Evolutionary conservation across 176 grass and related monocot genomes (phyloP).

Genomic region (Oryza coarctata): DNA sequence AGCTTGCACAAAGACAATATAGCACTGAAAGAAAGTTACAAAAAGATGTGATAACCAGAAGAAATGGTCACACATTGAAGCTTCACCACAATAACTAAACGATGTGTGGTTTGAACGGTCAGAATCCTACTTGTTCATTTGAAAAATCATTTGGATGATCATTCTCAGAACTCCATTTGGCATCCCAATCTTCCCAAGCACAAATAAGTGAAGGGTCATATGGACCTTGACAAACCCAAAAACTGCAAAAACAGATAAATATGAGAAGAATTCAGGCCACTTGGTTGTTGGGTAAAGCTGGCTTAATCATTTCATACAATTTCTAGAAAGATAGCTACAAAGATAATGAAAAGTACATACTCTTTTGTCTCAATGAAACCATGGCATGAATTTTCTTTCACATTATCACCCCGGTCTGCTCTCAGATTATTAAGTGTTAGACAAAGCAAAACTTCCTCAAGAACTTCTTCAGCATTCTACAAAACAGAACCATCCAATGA

Average conservation of each 20-base stretch:
- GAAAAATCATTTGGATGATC: slow-evolving; percentile 87
- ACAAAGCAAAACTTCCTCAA: slow-evolving; percentile 93
- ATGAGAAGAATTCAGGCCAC: slow-evolving; percentile 13
- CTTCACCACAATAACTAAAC: neutral
- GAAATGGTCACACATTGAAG: neutral
- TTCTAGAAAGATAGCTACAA: neutral
- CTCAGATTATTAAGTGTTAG: slow-evolving; percentile 87
- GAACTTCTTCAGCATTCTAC: slow-evolving; percentile 86
- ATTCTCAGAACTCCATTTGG: slow-evolving; percentile 69
- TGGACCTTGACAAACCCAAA: slow-evolving; percentile 67
- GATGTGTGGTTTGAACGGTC: neutral
- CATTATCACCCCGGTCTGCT: slow-evolving; percentile 17
- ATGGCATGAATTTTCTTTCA: slow-evolving; percentile 56
- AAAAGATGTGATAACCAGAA: slow-evolving; percentile 5
- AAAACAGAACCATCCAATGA: slow-evolving; percentile 39
- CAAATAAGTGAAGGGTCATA: slow-evolving; percentile 68
- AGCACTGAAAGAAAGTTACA: slow-evolving; percentile 57
- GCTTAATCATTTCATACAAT: slow-evolving; percentile 16
- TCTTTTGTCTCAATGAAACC: slow-evolving; percentile 95
- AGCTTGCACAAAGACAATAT: slow-evolving; percentile 84
- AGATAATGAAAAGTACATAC: slow-evolving; percentile 43
- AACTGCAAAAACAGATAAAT: slow-evolving; percentile 46
- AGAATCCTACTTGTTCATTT: slow-evolving; percentile 54
- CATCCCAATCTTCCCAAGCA: slow-evolving; percentile 94
- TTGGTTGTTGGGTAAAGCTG: neutral